Percentiles rank a stretch among this genome's conserved stretches.
These are phyloP conservation scores for Prunus mira DNA, from an alignment of 306 rosid genomes.

Conservation along the genomic window DNA sequence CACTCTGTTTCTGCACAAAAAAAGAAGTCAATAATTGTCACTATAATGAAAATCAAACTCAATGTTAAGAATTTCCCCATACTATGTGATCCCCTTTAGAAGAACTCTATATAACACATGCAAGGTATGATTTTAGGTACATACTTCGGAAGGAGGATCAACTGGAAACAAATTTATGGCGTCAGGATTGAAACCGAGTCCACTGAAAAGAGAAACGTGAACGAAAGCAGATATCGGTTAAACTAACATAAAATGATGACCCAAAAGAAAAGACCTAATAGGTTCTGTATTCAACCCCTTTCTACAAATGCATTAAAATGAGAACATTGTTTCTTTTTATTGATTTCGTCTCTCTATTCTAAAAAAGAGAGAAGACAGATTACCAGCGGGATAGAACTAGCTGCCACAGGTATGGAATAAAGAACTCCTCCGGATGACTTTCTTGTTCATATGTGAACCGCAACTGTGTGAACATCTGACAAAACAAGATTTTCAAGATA, in stretches of 20 bases:
- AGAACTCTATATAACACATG: background rate
- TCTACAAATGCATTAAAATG: too few relatives aligned
- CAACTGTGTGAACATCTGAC: slow-evolving; percentile 91
- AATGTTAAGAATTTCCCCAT: background rate
- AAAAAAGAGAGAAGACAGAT: slow-evolving; percentile 11
- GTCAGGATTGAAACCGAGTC: slow-evolving; percentile 61
- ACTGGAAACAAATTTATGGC: slow-evolving; percentile 84
- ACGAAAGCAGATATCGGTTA: background rate
- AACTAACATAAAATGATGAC: background rate
- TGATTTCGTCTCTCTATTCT: background rate
- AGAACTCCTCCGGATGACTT: slow-evolving; percentile 96
- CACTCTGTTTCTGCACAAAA: slow-evolving; percentile 45
- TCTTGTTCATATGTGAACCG: slow-evolving; percentile 99
- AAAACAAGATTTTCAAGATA: slow-evolving; percentile 11
- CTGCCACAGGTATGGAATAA: slow-evolving; percentile 96
- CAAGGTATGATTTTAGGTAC: slow-evolving; percentile 23
- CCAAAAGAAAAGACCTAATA: background rate
- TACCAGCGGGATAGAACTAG: slow-evolving; percentile 88
- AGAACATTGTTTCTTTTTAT: background rate
- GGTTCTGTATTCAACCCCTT: background rate
- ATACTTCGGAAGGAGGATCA: slow-evolving; percentile 62
- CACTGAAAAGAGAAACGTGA: slow-evolving; percentile 43
- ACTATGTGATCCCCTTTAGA: background rate
- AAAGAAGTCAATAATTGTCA: background rate
- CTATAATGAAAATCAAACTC: background rate